Percentiles rank a stretch among this genome's conserved stretches.
phyloP scores from a whole-genome alignment of 2,329 filamentous ascomycete genomes.

The Neofusicoccum kwambonambiense region DNA sequence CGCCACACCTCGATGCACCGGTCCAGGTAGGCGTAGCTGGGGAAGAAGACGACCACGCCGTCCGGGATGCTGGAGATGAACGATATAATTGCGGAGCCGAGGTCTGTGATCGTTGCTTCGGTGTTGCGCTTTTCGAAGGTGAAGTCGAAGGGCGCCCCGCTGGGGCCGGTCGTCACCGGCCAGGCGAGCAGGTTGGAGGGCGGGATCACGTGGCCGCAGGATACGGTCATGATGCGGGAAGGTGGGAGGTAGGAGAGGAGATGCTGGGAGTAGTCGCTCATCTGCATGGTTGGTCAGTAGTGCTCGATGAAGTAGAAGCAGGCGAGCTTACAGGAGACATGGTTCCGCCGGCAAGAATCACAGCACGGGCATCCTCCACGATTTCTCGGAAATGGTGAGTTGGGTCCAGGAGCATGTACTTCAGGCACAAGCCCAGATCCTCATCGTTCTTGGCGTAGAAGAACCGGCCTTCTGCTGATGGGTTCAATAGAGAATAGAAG shows the following conservation, averaged over 20 bases:
- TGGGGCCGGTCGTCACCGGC: constrained; percentile 57
- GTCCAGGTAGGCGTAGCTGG: constrained; percentile 87
- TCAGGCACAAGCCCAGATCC: constrained; percentile 48
- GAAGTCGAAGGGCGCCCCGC: constrained; percentile 70
- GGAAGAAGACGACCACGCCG: constrained; percentile 92
- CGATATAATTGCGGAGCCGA: constrained; percentile 71
- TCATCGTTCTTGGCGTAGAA: constrained; percentile 53
- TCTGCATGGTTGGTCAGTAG: constrained; percentile 41
- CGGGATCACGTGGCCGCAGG: constrained; percentile 93
- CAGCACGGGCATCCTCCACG: constrained; percentile 77
- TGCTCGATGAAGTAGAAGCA: background rate
- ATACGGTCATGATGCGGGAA: constrained; percentile 71
- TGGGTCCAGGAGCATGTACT: constrained; percentile 86
- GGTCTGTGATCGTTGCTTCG: constrained; percentile 66
- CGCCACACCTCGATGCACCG: constrained; percentile 57
- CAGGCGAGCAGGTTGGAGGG: constrained; percentile 75
- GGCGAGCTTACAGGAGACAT: constrained; percentile 76
- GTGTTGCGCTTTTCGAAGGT: constrained; percentile 76
- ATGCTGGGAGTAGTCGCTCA: constrained; percentile 83
- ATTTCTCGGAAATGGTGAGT: constrained; percentile 89
- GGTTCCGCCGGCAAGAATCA: constrained; percentile 90
- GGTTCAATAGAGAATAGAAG: constrained; percentile 79
- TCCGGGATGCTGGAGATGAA: constrained; percentile 76
- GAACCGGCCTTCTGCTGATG: constrained; percentile 65
- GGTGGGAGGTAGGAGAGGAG: constrained; percentile 73